These are phyloP conservation scores for Gossypium gossypioides DNA, from an alignment of 441 rosid species.

Conservation along the genomic window DNA sequence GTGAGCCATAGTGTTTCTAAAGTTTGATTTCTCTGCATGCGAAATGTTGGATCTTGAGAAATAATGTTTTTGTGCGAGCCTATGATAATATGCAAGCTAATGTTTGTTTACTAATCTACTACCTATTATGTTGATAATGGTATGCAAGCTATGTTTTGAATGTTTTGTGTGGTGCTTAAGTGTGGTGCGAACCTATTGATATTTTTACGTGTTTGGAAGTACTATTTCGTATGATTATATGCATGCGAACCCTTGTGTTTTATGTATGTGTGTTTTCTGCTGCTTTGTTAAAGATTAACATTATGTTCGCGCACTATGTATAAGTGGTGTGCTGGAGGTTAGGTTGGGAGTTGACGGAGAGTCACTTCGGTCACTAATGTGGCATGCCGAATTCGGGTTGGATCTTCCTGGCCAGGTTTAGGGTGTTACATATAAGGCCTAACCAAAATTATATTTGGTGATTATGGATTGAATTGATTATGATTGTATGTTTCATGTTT, in stretches of 20 bases:
- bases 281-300: not conserved
- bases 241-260: not conserved
- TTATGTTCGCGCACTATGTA: not conserved
- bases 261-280: not conserved
- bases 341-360: not conserved
- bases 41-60: not conserved
- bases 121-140: too few species aligned
- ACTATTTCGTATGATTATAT: too few species aligned
- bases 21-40: not conserved
- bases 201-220: not conserved
- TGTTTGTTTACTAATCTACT: not conserved
- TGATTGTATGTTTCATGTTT: too few species aligned
- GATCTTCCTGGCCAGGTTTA: not conserved
- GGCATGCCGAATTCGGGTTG: not conserved
- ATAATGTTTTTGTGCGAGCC: not conserved
- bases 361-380: too few species aligned
- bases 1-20: not conserved
- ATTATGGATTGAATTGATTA: too few species aligned
- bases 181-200: not conserved
- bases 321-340: not conserved
- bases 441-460: too few species aligned
- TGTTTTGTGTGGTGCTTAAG: not conserved
- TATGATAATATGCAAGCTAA: not conserved
- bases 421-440: not conserved
- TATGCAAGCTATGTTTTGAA: not conserved